Evolutionary conservation across 441 rosid genomes (phyloP).

Genomic region (Bruguiera hainesii): DNA sequence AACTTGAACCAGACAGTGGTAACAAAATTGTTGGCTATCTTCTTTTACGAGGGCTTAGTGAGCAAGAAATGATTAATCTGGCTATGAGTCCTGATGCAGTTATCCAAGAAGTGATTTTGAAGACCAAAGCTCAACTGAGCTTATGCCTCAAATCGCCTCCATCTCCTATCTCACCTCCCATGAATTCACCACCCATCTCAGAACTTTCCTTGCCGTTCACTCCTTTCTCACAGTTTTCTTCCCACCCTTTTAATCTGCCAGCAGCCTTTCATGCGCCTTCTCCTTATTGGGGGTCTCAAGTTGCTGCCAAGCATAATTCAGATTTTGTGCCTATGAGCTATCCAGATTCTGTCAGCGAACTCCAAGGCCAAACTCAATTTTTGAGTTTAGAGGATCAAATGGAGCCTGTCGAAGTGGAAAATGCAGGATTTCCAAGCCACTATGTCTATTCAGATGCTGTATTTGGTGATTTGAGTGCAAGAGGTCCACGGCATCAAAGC

Average conservation of each 20-base stretch:
- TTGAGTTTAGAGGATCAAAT: slow-evolving; percentile 45
- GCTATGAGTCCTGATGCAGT: slow-evolving; percentile 48
- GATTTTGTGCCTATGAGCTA: slow-evolving; percentile 30
- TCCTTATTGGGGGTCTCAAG: slow-evolving; percentile 34
- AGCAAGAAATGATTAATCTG: slow-evolving; percentile 42
- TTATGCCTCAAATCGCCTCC: slow-evolving; percentile 27
- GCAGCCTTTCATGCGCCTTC: slow-evolving; percentile 28
- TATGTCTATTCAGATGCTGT: slow-evolving; percentile 35
- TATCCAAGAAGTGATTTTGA: slow-evolving; percentile 42
- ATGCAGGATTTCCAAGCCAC: slow-evolving; percentile 32
- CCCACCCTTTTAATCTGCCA: slow-evolving; percentile 24
- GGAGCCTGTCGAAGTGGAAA: slow-evolving; percentile 31
- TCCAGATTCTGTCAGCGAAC: slow-evolving; percentile 33
- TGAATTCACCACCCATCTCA: slow-evolving; percentile 24
- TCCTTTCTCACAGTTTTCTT: slow-evolving; percentile 26
- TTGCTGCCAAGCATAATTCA: slow-evolving; percentile 22
- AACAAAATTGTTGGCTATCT: slow-evolving; percentile 56
- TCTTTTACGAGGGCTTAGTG: slow-evolving; percentile 38
- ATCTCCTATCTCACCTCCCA: slow-evolving; percentile 31
- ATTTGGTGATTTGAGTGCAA: slow-evolving; percentile 22
- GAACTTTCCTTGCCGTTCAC: slow-evolving; percentile 27
- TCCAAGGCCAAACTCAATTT: slow-evolving; percentile 34
- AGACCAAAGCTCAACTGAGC: slow-evolving; percentile 46
- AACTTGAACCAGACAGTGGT: slow-evolving; percentile 54
- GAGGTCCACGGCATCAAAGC: slow-evolving; percentile 28